Evolutionary conservation across 495 filamentous ascomycete genomes (phyloP).

Genomic region (Neurospora cerealis): DNA sequence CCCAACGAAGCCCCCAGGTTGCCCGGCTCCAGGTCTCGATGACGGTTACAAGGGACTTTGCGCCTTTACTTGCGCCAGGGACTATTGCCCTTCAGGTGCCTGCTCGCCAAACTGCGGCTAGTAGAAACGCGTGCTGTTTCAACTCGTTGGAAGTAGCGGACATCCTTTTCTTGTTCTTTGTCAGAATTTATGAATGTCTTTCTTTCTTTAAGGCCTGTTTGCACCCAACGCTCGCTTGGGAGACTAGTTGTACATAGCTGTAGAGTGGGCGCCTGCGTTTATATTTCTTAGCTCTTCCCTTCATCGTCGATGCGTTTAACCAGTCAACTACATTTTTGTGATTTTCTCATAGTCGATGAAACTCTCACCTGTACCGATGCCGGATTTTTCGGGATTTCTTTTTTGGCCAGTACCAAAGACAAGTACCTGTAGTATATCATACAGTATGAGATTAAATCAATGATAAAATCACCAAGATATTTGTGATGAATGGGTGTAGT

Average conservation of each 20-base stretch:
- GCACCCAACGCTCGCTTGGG: not conserved
- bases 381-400: not conserved
- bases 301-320: not conserved
- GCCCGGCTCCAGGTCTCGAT: constrained; percentile 22
- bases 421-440: not conserved
- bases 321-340: not conserved
- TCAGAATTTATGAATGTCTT: not conserved
- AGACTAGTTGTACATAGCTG: not conserved
- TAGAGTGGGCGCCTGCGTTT: not conserved
- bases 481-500: not conserved
- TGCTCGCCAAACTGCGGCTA: constrained; percentile 16
- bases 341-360: not conserved
- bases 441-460: not conserved
- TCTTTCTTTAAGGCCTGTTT: not conserved
- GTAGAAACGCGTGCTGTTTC: not conserved
- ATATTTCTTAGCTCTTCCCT: not conserved
- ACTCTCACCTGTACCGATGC: too few relatives aligned
- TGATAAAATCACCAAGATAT: not conserved
- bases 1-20: constrained; percentile 16
- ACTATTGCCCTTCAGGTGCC: constrained; percentile 32
- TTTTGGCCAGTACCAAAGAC: not conserved
- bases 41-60: constrained; percentile 32
- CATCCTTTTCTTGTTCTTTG: not conserved
- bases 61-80: constrained; percentile 31
- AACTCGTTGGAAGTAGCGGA: not conserved